A percentile compares a stretch with the other conserved stretches of the same genome.
These are phyloP conservation scores for Wickerhamiella alocasiicola DNA, from an alignment of 805 yeast genomes.

Conservation along the genomic window DNA sequence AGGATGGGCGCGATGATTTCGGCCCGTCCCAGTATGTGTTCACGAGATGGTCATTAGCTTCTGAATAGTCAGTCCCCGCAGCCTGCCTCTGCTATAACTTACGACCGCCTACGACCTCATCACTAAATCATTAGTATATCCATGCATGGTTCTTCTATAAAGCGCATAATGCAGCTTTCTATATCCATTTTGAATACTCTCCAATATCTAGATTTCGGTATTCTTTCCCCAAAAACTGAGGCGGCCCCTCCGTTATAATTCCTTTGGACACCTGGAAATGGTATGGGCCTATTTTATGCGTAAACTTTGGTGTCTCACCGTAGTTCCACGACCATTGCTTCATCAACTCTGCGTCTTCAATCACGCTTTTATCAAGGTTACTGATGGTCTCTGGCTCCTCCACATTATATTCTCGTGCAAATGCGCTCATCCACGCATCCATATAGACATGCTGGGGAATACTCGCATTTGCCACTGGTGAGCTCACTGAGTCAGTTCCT, in stretches of 20 bases:
- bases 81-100: no score
- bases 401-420: constrained; percentile 25
- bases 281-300: constrained; percentile 34
- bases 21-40: constrained; percentile 48
- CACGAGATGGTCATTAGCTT: constrained; percentile 22
- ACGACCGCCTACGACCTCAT: no score
- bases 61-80: no score
- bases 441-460: constrained; percentile 37
- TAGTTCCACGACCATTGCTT: constrained; percentile 60
- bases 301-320: constrained; percentile 66
- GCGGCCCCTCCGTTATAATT: constrained; percentile 12
- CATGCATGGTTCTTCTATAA: no score
- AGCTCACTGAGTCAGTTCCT: constrained; percentile 64
- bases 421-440: constrained; percentile 32
- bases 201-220: constrained; percentile 5
- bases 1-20: constrained; percentile 74
- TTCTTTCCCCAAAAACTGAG: constrained; percentile 7
- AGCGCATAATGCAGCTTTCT: no score
- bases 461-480: constrained; percentile 61
- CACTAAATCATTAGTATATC: no score
- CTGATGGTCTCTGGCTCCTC: constrained; percentile 9
- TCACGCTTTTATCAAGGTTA: constrained; percentile 9
- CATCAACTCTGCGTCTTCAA: constrained; percentile 30
- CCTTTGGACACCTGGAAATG: constrained; percentile 43
- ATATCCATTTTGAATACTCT: not conserved